These are phyloP conservation scores for Argentina anserina DNA, from an alignment of 306 rosid species.

Conservation along the genomic window DNA sequence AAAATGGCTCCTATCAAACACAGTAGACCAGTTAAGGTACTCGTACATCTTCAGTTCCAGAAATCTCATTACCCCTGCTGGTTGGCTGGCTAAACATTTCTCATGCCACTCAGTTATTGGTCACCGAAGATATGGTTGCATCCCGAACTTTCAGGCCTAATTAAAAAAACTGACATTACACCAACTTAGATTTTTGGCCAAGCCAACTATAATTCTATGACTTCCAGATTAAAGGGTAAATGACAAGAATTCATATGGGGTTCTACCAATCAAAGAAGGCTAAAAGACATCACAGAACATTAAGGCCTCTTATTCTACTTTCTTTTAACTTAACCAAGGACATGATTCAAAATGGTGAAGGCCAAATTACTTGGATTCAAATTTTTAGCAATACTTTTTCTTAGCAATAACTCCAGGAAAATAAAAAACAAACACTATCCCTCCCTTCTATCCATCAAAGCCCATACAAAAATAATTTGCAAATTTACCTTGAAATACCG, in stretches of 20 bases:
- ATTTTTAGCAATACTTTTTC: too few species aligned
- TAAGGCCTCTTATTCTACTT: background rate
- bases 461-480: background rate
- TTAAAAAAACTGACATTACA: background rate
- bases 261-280: background rate
- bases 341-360: background rate
- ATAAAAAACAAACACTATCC: background rate
- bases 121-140: background rate
- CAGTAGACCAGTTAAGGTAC: background rate
- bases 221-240: background rate
- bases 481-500: background rate
- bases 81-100: too few species aligned
- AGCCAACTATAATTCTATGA: background rate
- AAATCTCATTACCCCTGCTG: too few species aligned
- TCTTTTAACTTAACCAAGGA: background rate
- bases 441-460: background rate
- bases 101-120: background rate
- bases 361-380: background rate
- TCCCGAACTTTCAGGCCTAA: background rate
- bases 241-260: background rate
- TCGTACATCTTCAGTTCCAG: too few species aligned
- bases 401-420: background rate
- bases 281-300: background rate
- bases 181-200: background rate
- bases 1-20: background rate